Base-by-base conservation (phyloP, 2,329 filamentous ascomycete genomes). In the Aspergillus puulaauensis region DNA sequence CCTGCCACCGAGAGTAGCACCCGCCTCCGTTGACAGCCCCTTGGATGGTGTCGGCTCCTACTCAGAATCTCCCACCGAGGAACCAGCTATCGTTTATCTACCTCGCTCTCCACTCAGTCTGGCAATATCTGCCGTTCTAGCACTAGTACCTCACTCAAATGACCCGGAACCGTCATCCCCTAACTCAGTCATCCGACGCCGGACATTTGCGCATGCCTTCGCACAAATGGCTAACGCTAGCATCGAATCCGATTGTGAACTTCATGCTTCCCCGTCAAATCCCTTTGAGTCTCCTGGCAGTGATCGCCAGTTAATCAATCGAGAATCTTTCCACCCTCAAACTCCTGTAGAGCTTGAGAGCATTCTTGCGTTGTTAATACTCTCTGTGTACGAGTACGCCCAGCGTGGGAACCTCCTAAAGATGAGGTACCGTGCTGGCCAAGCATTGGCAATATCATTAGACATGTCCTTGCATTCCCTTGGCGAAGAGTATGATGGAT, bases 361-460 rank as follows among this genome's bases (percentile, higher is more conserved):
- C 40, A 66, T 79, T 33, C 64, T 79, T 23, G 73, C 77, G 4
- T 60, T 79, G 17, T 63, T 78, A 27, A 60, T 79, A 27, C 69
- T 79, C n/a, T 76, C 74, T 21, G 69, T 77, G 9, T 79, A 79
- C 55, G 77, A 79, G 59, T 79, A 79, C 61, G 68, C 73, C 3
- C 77, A 79, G 57, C 69, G 77, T 24, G 77, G 77, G 4, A 79
- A 79, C 56, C 64, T 79, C 19, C 64, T 73, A 7, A 79, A 79
- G 59, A 79, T 79, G 77, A 73, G 76, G 35, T 75, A 76, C 59
- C 74, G 77, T 52, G 75, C 77, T 4, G 70, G 76, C 8, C 75
- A 79, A 61, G 77, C 77, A 7, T 69, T 78, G 60, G 69, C 75
- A 4, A 68, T 76, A 58, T 76, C 77, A 15, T 67, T 77, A 64